Base-by-base conservation (phyloP, 345 rosid species). In the Nasturtium officinale region DNA sequence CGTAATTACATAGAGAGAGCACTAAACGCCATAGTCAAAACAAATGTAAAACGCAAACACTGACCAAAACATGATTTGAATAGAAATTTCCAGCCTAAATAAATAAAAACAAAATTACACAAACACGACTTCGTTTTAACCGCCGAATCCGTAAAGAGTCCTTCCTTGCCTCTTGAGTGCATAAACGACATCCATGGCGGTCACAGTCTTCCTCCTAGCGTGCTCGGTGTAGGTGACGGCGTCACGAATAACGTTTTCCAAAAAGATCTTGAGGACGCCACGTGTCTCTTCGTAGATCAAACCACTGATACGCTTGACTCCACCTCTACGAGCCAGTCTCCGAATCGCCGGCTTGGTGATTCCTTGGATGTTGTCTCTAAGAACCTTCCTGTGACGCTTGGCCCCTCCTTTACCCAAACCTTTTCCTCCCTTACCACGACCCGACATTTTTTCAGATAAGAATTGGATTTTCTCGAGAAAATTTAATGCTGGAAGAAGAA, bases 281-380 rank as follows among this genome's bases (percentile, higher is more conserved):
- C 80, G 80, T 0, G 80, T 77, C 68, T 79, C 83, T 9, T 82
- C 83, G 50, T 83, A 83, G 70, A 83, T 83, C 1, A 83, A 53
- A n/a, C 86, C 86, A 50, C 84, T 83, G 65, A 83, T 83, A 29
- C 84, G 78, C 83, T 83, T 83, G 18, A 83, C 86, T 3, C 86
- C 84, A 11, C 84, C 86, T 56, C 85, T 77, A 11, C 85, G 82
- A n/a, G 85, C 87, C 53, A 83, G 26, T 0, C 85, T 79, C 9
- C 87, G 61, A 0, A 80, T 80, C 52, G 83, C 83, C 1, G 83
- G 81, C 70, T 78, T 78, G 26, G 81, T 78, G 66, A 78, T 78
- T 58, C 81, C 81, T 8, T 78, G 81, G 73, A 78, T 78, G 60
- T 78, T 78, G 32, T 78, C 81, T 55, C 81, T 72, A 9, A 78